Base-by-base conservation (phyloP, 176 grass and related monocot genomes). In the Bromus sterilis region DNA sequence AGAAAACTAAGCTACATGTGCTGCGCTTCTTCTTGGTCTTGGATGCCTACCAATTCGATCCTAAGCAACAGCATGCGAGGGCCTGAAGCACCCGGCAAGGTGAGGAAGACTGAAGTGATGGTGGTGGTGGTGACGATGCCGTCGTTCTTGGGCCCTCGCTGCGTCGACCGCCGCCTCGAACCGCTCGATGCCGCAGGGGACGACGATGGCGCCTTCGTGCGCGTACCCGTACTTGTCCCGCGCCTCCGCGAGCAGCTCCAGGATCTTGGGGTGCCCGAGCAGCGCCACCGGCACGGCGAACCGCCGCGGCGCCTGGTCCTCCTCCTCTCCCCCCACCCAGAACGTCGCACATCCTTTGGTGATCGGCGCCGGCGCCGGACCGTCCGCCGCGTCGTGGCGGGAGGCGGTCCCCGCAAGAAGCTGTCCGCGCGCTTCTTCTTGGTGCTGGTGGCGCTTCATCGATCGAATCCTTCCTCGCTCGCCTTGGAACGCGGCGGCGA, bases 241-340 rank as follows among this genome's bases (percentile, higher is more conserved):
- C 40, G 83, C 75, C 75, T 85, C 83, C 40, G 7, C 30, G 41
- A 85, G 83, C 23, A 85, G 73, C 82, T 77, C 73, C 46, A 67
- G 26, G 72, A 84, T 73, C 60, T 24, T 59, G 15, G 60, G 81
- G 72, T 76, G 72, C 9, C 34, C 71, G 32, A 83, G 81, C 14
- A 48, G 43, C 71, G 33, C 7, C 60, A 83, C 81, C 31, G 81
- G 71, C 81, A 76, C 72, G 24, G 59, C 18, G 58, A 83, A 74
- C 44, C 81, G 71, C 24, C 2, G 72, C 33, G 59, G 59, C 16
- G 23, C 58, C 81, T 65, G 57, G 2, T 8, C 39, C 4, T 71
- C 68, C 65, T 40, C 33, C 42, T 73, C 69, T 42, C 4, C 25
- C 42, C 41, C 4, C 25, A 73, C 70, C 42, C 43, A 73, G 70